Conservation (phyloP, 306 rosid species). For the Cicer cuneatum region DNA sequence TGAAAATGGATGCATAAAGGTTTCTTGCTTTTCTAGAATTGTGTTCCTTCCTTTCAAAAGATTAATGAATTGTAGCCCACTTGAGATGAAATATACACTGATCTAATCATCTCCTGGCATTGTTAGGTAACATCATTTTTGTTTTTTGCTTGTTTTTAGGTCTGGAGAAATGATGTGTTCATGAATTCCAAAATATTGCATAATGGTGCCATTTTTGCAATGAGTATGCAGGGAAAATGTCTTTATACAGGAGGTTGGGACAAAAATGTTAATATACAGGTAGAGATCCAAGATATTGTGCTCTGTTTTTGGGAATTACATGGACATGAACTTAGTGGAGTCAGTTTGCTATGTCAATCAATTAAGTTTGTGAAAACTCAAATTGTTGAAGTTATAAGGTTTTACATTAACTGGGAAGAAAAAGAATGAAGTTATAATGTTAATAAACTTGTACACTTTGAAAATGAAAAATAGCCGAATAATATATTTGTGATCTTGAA, state of each 20-base stretch:
- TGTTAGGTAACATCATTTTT: slow-evolving; percentile 35
- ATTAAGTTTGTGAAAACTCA: slow-evolving; percentile 25
- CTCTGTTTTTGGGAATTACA: slow-evolving; percentile 28
- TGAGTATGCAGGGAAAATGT: slow-evolving; percentile 63
- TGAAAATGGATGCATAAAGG: slow-evolving; percentile 88
- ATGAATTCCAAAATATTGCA: slow-evolving; percentile 66
- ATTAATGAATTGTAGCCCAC: slow-evolving; percentile 40
- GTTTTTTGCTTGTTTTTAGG: slow-evolving; percentile 57
- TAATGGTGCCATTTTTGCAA: slow-evolving; percentile 71
- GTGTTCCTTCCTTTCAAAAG: slow-evolving; percentile 16
- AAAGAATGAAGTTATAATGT: no score
- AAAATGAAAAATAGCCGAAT: background rate
- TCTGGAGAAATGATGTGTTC: slow-evolving; percentile 81
- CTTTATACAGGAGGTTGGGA: slow-evolving; percentile 92
- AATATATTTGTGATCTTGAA: background rate
- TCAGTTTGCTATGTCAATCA: slow-evolving; percentile 10
- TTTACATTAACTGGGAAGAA: background rate
- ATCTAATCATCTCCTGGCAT: slow-evolving; percentile 35
- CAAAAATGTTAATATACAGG: slow-evolving; percentile 84
- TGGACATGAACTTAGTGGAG: slow-evolving; percentile 31
- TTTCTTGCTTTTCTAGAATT: slow-evolving; percentile 46
- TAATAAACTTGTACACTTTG: background rate
- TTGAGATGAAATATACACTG: slow-evolving; percentile 33
- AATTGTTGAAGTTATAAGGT: slow-evolving; percentile 11
- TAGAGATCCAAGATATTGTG: slow-evolving; percentile 45